Base-by-base conservation (phyloP, 2,329 filamentous ascomycete genomes). In the Ophioceras dolichostomum region DNA sequence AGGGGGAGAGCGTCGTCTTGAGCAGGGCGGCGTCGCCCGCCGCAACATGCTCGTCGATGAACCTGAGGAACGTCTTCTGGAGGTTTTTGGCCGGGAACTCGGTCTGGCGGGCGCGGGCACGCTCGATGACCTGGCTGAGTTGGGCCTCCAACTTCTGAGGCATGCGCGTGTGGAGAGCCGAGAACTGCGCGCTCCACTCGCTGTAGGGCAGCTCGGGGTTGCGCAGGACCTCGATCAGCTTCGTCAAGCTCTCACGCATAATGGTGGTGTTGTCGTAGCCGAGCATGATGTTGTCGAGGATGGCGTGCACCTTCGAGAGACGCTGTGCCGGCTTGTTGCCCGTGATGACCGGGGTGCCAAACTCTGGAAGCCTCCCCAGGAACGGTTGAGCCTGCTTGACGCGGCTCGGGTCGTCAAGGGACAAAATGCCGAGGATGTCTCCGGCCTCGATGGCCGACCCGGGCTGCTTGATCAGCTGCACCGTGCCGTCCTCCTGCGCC, bases 391-490 rank as follows among this genome's bases (percentile, higher is more conserved):
- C 91, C 53, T 94, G 88, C 73, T 98, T 95, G 55, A 98, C 88
- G 51, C 88, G 86, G 49, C 83, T 86, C 4, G 91, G 91, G 58
- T 98, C 91, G 54, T 98, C 91, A 26, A 98, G 72, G 44, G 89
- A 82, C 19, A 98, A 74, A 45, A 98, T 95, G 65, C 88, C 91
- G n/a, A 98, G 76, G 42, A 98, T 96, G 57, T 98, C 91, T 60
- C 91, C 91, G 55, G 91, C 91, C 60, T 96, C 88, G 34, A 98
- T 82, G 14, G 87, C 93, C n/a, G 91, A 84, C 58, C 91, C 91
- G 44, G 91, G 91, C 65, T 96, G 91, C 76, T 98, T 98, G 70
- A 98, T 94, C 52, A 98, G 76, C 66, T 95, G 91, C 39, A 98
- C 89, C 38, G 94, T 74, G 68, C 91, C 91, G 51, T 94, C 91